phyloP scores from a whole-genome alignment of 2,329 filamentous ascomycete species.

The Hymenoscyphus fructigenus region DNA sequence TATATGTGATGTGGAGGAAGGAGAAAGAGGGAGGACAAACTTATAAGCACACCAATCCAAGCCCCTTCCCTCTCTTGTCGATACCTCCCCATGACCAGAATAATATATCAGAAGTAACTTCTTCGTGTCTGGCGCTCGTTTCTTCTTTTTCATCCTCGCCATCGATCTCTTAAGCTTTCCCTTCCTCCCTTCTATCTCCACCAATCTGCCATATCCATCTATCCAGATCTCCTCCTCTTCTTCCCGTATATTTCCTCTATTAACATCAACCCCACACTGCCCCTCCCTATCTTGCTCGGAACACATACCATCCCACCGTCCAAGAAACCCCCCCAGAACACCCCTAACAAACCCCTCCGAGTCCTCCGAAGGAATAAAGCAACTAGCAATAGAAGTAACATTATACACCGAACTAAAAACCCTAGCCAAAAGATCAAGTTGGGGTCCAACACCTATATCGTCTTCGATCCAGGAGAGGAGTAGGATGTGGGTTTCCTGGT shows the following conservation, averaged over 20 bases:
- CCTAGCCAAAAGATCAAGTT: not conserved
- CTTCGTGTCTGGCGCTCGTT: not conserved
- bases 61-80: not conserved
- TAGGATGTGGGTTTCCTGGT: conserved; percentile 10
- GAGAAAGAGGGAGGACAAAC: not conserved
- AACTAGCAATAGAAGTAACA: conserved; percentile 4
- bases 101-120: conserved; percentile 14
- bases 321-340: not conserved
- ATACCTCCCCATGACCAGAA: conserved; percentile 13
- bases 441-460: conserved; percentile 10
- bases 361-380: conserved; percentile 3
- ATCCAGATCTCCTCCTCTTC: not conserved
- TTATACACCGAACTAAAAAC: conserved; percentile 11
- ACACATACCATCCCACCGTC: not conserved
- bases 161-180: not conserved
- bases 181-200: too few relatives aligned
- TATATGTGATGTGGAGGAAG: not conserved
- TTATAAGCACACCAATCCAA: conserved; percentile 12
- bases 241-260: not conserved
- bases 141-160: not conserved
- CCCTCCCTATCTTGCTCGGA: not conserved
- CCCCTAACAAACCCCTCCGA: not conserved
- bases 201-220: too few relatives aligned
- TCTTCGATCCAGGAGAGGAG: conserved; percentile 10
- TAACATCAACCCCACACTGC: not conserved